Percentiles rank a stretch among this genome's conserved stretches.
phyloP scores from a whole-genome alignment of 1,284 basidiomycete species.

The Ceratobasidium sp. region DNA sequence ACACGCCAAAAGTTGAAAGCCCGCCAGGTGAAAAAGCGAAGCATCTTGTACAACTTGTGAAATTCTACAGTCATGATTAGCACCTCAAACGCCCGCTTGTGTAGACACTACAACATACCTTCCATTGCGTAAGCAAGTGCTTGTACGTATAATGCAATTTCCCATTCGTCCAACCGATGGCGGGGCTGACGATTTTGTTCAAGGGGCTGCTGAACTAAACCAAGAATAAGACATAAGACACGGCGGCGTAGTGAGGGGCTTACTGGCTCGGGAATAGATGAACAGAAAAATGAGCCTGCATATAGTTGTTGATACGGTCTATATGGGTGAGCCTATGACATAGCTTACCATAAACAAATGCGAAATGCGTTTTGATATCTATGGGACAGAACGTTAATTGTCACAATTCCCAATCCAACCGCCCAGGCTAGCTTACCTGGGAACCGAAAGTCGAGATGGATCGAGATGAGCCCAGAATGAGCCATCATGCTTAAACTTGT shows the following conservation, averaged over 20 bases:
- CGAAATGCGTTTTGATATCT: slow-evolving; percentile 84
- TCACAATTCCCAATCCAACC: neutral
- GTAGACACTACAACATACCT: slow-evolving; percentile 63
- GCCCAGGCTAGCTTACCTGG: slow-evolving; percentile 65
- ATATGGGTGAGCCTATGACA: neutral
- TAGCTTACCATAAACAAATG: slow-evolving; percentile 50
- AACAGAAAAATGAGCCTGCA: slow-evolving; percentile 89
- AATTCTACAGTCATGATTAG: slow-evolving; percentile 51
- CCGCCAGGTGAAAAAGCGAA: slow-evolving; percentile 75
- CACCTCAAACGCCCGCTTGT: neutral
- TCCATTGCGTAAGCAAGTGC: slow-evolving; percentile 81
- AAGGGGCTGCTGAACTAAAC: slow-evolving; percentile 76
- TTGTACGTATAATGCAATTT: slow-evolving; percentile 81
- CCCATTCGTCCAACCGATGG: slow-evolving; percentile 77
- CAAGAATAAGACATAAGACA: neutral
- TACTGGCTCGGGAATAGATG: slow-evolving; percentile 87
- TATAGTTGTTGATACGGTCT: slow-evolving; percentile 57
- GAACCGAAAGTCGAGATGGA: slow-evolving; percentile 86
- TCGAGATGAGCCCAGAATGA: slow-evolving; percentile 80
- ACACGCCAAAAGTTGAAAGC: slow-evolving; percentile 87
- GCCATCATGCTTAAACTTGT: slow-evolving; percentile 65
- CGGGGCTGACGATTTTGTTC: slow-evolving; percentile 69
- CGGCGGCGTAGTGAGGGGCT: slow-evolving; percentile 52
- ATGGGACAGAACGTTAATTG: slow-evolving; percentile 16
- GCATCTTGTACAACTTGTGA: slow-evolving; percentile 72